Percentiles rank a stretch among this genome's conserved stretches.
Conservation (phyloP, 352 stramenopile species). For the Thraustotheca clavata region DNA sequence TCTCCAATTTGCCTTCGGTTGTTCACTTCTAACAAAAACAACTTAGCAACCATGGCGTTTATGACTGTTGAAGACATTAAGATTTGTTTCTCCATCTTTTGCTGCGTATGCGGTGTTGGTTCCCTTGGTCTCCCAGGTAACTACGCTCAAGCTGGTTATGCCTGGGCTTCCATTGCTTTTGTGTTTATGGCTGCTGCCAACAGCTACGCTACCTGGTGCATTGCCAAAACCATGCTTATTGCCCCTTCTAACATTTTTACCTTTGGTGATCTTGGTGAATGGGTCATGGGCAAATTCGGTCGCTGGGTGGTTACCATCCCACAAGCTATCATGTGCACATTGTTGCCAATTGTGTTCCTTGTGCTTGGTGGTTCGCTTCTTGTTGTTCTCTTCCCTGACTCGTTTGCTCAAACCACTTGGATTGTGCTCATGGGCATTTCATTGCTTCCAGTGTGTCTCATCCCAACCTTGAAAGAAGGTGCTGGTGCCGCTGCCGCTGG, state of each 20-base stretch:
- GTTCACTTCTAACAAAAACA: not conserved
- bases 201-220: constrained; percentile 12
- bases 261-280: constrained; percentile 53
- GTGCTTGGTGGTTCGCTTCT: constrained; percentile 20
- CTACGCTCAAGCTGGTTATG: constrained; percentile 26
- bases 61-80: constrained; percentile 25
- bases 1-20: constrained; percentile 6
- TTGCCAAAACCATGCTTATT: constrained; percentile 48
- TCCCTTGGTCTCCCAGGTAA: constrained; percentile 64
- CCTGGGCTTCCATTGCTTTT: constrained; percentile 11
- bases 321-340: constrained; percentile 13
- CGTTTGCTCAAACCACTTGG: constrained; percentile 18
- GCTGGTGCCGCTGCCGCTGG: constrained; percentile 1
- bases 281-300: constrained; percentile 35
- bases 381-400: constrained; percentile 9
- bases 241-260: constrained; percentile 43
- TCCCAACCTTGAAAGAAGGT: constrained; percentile 22
- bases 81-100: constrained; percentile 22
- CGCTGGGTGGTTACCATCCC: constrained; percentile 40
- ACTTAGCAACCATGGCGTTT: constrained; percentile 19
- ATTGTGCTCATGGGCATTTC: constrained; percentile 23
- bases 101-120: constrained; percentile 32
- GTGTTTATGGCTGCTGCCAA: constrained; percentile 18
- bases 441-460: constrained; percentile 21
- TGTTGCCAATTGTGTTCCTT: constrained; percentile 22